Evolutionary conservation across 805 yeast species (phyloP).

Genomic region (Wickerhamomyces hampshirensis): DNA sequence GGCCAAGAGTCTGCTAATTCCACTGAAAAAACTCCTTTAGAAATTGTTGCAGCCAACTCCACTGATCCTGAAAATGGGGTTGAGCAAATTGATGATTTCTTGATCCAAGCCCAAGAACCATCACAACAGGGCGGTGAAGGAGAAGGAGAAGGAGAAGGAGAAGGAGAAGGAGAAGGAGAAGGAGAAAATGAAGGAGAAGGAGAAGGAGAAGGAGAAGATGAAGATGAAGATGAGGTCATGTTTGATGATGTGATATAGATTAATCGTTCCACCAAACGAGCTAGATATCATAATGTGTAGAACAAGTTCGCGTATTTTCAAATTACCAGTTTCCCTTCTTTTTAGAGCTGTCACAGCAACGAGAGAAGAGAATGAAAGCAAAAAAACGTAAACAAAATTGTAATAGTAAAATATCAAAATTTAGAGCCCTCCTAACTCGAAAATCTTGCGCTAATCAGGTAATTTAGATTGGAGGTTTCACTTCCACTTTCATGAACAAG

Average conservation of each 20-base stretch:
- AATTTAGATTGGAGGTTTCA: too few species aligned
- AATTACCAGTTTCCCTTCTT: too few species aligned
- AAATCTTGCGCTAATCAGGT: too few species aligned
- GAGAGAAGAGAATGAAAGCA: too few species aligned
- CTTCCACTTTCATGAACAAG: too few species aligned
- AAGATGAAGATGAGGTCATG: conserved; percentile 7
- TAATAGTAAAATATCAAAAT: too few species aligned
- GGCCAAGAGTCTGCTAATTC: too few species aligned
- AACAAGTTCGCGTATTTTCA: too few species aligned
- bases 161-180: conserved; percentile 16
- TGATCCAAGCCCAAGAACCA: not conserved
- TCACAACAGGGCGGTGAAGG: conserved; percentile 17
- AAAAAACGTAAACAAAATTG: too few species aligned
- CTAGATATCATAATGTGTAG: not conserved
- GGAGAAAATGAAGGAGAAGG: conserved; percentile 2
- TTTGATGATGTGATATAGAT: conserved; percentile 7
- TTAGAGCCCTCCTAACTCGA: too few species aligned
- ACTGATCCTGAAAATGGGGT: conserved; percentile 26
- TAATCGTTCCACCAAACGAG: too few species aligned
- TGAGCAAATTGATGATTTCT: conserved; percentile 21
- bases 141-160: conserved; percentile 12
- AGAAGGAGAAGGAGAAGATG: conserved; percentile 11
- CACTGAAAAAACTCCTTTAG: not conserved
- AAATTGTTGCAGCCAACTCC: conserved; percentile 11
- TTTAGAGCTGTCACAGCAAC: too few species aligned